phyloP scores from a whole-genome alignment of 345 rosid genomes.

The Populus simonii region DNA sequence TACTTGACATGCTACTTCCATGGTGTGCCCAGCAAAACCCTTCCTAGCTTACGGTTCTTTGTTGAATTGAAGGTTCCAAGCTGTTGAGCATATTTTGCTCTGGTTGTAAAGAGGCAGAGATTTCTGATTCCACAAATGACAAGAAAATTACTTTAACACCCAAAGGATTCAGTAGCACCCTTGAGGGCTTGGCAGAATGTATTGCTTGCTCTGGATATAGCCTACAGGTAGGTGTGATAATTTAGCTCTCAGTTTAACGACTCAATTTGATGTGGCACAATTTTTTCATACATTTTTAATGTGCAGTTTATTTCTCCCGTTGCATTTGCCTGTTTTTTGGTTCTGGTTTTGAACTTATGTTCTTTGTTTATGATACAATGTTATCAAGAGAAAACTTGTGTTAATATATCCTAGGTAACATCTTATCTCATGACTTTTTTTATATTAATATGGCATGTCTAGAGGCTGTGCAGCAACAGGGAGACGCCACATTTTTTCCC shows the following conservation, averaged over 20 bases:
- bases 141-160: constrained; percentile 18
- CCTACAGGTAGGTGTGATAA: constrained; percentile 33
- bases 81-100: constrained; percentile 50
- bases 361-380: not conserved
- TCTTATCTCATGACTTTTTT: not conserved
- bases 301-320: not conserved
- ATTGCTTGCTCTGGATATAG: constrained; percentile 42
- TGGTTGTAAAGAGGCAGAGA: constrained; percentile 31
- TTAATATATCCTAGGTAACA: not conserved
- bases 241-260: not conserved
- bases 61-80: constrained; percentile 55
- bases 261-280: not conserved
- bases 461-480: not conserved
- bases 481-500: too few species aligned
- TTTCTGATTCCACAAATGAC: constrained; percentile 33
- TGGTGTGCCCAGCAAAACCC: not conserved
- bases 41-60: constrained; percentile 16
- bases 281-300: not conserved
- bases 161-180: constrained; percentile 39
- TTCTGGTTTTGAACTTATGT: not conserved
- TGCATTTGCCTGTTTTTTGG: not conserved
- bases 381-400: not conserved
- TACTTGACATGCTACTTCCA: not conserved
- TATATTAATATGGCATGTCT: not conserved
- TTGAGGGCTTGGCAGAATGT: constrained; percentile 74